Evolutionary conservation across 805 yeast species (phyloP), one percentile per base, ranked within the genome.

Genomic region (Ogataea minuta): DNA sequence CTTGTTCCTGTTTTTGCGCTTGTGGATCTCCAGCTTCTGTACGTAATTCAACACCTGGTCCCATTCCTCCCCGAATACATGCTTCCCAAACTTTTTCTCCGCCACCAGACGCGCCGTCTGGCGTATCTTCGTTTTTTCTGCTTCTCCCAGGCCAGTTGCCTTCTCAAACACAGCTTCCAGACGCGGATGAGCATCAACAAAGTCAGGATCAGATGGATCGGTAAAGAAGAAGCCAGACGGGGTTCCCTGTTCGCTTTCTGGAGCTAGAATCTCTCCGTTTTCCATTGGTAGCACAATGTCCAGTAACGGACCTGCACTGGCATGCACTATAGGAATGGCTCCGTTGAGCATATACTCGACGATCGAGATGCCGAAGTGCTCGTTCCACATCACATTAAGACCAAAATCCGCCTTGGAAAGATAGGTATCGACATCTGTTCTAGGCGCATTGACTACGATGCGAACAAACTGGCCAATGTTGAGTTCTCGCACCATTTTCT

Each of bases 371-470:
- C 99, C 99, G 61, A 93, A 93, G 66, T 93, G 99, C 67, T 93
- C 99, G 63, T 93, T 93, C 99, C 99, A 93, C 99, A 93, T 93
- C 21, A 95, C 89, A 55, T 93, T 91, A 27, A 93, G 68, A 4
- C 99, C 99, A 54, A 77, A 79, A 17, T 79, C 75, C 3, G 88
- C 75, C 10, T 60, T 64, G 9, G 66, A 52, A 23, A 95, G 67
- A 38, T 76, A 71, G 20, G 64, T 55, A 36, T 77, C 66, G 10
- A 95, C 79, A 12, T 69, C 72, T 2, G 68, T 70, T 65, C 86
- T 86, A 8, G 87, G 72, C 19, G 91, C 83, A 63, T 93, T 95
- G 4, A 84, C 72, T 25, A 52, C 55, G 26, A 58, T 48, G 9
- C 72, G 60, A 13, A 71, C 60, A 5, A 53, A 39, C 5, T 62